Conservation (phyloP, 2,329 filamentous ascomycete genomes). For the Torrubiella hemipterigena region DNA sequence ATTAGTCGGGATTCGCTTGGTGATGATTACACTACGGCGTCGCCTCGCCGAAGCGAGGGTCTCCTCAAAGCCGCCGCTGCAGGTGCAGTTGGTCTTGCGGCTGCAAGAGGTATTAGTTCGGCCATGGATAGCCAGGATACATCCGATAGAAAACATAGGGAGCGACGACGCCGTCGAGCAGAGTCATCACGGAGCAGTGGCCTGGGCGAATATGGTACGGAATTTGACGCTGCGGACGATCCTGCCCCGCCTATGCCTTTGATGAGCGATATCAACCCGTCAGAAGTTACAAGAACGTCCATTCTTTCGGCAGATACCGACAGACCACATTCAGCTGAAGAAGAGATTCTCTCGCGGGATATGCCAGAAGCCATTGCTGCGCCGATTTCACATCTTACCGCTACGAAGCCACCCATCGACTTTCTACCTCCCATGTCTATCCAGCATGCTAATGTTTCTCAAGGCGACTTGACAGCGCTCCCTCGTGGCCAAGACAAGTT, state of each 20-base stretch:
- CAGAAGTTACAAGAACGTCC: slow-evolving; percentile 78
- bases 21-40: slow-evolving; percentile 20
- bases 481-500: slow-evolving; percentile 34
- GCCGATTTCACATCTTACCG: too few species aligned
- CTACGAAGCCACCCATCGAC: slow-evolving; percentile 50
- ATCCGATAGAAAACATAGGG: slow-evolving; percentile 37
- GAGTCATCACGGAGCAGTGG: slow-evolving; percentile 34
- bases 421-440: slow-evolving; percentile 51
- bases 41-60: slow-evolving; percentile 32
- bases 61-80: slow-evolving; percentile 31
- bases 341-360: slow-evolving; percentile 47
- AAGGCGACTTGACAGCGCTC: slow-evolving; percentile 44
- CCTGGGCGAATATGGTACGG: slow-evolving; percentile 32
- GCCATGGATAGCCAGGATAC: slow-evolving; percentile 27
- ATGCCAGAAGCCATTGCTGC: slow-evolving; percentile 50
- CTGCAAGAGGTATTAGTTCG: slow-evolving; percentile 19
- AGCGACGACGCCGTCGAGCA: slow-evolving; percentile 37
- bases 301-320: slow-evolving; percentile 75
- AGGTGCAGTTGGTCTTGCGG: slow-evolving; percentile 28
- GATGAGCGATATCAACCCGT: slow-evolving; percentile 73
- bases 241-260: slow-evolving; percentile 69
- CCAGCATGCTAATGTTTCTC: slow-evolving; percentile 52
- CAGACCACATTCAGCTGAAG: slow-evolving; percentile 55
- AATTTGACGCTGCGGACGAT: slow-evolving; percentile 43
- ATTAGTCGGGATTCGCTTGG: slow-evolving; percentile 34